Conservation (phyloP, 78 protist genomes). For the Protostelium mycophagum region DNA sequence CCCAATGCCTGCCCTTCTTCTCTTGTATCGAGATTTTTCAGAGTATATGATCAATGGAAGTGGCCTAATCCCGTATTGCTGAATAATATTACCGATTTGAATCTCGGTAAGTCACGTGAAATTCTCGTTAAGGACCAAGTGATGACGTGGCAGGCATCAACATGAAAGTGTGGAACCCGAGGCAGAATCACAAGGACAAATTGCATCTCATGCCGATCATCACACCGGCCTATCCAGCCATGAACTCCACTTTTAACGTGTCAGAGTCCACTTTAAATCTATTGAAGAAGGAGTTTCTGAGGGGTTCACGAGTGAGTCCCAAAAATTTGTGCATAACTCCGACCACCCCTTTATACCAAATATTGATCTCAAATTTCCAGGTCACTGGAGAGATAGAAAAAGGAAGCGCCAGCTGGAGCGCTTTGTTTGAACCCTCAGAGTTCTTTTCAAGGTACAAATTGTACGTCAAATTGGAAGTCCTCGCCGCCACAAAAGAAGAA, state of each 20-base stretch:
- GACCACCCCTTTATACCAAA: too few relatives aligned
- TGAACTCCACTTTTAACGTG: constrained; percentile 92
- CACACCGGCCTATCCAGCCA: constrained; percentile 96
- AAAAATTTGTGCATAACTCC: too few relatives aligned
- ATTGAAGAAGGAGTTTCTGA: constrained; percentile 75
- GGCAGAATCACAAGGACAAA: constrained; percentile 29
- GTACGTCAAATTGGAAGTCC: constrained; percentile 33
- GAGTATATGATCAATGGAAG: constrained; percentile 70
- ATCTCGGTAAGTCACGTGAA: constrained; percentile 64
- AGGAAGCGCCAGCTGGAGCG: constrained; percentile 32
- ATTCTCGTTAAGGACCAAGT: not conserved
- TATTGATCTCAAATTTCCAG: constrained; percentile 3
- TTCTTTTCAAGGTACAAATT: constrained; percentile 58
- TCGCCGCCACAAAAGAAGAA: constrained; percentile 38
- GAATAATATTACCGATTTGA: constrained; percentile 40
- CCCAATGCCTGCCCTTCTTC: constrained; percentile 85
- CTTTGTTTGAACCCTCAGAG: constrained; percentile 57
- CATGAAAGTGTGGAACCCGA: not conserved
- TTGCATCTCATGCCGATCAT: constrained; percentile 90
- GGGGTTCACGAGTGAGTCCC: constrained; percentile 55
- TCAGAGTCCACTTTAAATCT: constrained; percentile 70
- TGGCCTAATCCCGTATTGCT: constrained; percentile 69
- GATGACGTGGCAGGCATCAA: not conserved
- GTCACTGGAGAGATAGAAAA: constrained; percentile 25
- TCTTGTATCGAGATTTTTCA: constrained; percentile 86